Percentiles rank a stretch among this genome's conserved stretches.
These are phyloP conservation scores for Parasarocladium wereldwijsianum DNA, from an alignment of 2,329 filamentous ascomycete species.

Conservation along the genomic window DNA sequence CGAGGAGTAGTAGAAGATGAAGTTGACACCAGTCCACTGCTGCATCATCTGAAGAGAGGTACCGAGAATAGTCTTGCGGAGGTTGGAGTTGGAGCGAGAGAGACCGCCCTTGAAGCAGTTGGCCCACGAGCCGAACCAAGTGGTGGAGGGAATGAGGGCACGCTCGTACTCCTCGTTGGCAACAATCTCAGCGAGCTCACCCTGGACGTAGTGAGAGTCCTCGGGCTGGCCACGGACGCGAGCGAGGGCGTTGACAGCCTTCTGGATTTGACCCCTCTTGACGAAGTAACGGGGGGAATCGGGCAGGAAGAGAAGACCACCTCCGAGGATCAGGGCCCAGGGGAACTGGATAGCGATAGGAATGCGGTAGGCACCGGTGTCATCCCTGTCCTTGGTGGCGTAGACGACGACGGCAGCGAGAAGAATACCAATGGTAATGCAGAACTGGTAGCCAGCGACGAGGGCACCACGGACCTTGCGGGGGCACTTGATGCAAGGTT, in stretches of 20 bases:
- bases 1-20: slow-evolving; percentile 80
- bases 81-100: slow-evolving; percentile 46
- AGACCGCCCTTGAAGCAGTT: slow-evolving; percentile 54
- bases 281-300: slow-evolving; percentile 80
- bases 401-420: slow-evolving; percentile 64
- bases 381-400: slow-evolving; percentile 43
- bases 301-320: slow-evolving; percentile 61
- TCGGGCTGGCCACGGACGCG: slow-evolving; percentile 59
- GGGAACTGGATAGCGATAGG: slow-evolving; percentile 68
- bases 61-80: slow-evolving; percentile 57
- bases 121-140: slow-evolving; percentile 55
- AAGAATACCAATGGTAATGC: slow-evolving; percentile 65
- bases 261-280: slow-evolving; percentile 56
- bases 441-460: slow-evolving; percentile 75
- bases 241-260: slow-evolving; percentile 47
- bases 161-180: slow-evolving; percentile 83
- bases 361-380: slow-evolving; percentile 62
- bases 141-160: slow-evolving; percentile 46
- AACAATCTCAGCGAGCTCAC: slow-evolving; percentile 71
- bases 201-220: slow-evolving; percentile 60
- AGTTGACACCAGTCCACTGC: slow-evolving; percentile 78
- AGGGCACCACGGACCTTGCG: slow-evolving; percentile 63
- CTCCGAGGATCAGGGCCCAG: slow-evolving; percentile 63
- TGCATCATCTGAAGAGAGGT: slow-evolving; percentile 71
- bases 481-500: slow-evolving; percentile 26